These are phyloP conservation scores for Neurospora tetrasperma DNA, from an alignment of 495 filamentous ascomycete genomes.

Conservation along the genomic window DNA sequence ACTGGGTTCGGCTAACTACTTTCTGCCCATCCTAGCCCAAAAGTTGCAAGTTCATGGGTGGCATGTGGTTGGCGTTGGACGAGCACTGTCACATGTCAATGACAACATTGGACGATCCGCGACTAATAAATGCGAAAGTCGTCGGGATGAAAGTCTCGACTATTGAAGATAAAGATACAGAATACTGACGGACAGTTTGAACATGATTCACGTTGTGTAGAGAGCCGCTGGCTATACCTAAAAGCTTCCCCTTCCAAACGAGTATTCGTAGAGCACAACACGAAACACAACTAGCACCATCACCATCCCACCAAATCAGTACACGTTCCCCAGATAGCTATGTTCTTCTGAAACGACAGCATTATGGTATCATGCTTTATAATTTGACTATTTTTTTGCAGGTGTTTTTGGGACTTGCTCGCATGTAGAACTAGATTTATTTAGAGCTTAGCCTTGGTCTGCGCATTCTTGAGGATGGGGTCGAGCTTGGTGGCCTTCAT, in stretches of 20 bases:
- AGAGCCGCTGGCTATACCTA: background rate
- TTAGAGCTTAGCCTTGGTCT: slow-evolving; percentile 74
- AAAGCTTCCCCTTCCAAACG: background rate
- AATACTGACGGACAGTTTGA: background rate
- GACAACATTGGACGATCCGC: background rate
- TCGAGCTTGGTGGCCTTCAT: slow-evolving; percentile 99
- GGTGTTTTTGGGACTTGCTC: background rate
- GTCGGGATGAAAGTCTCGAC: background rate
- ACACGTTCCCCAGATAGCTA: background rate
- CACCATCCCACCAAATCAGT: background rate
- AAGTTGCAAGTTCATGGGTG: background rate
- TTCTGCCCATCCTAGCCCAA: background rate
- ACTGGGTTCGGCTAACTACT: background rate
- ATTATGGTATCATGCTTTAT: background rate
- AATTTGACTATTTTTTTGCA: background rate
- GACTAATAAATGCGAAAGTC: background rate
- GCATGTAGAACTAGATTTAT: slow-evolving; percentile 6
- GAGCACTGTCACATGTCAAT: background rate
- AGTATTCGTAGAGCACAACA: background rate
- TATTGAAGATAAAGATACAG: background rate
- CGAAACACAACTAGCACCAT: background rate
- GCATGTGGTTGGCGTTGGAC: background rate
- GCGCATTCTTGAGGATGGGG: slow-evolving; percentile 84
- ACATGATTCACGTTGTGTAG: background rate
- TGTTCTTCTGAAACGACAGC: background rate